These are phyloP conservation scores for Cystofilobasidium capitatum DNA, from an alignment of 768 basidiomycete species.

Conservation along the genomic window DNA sequence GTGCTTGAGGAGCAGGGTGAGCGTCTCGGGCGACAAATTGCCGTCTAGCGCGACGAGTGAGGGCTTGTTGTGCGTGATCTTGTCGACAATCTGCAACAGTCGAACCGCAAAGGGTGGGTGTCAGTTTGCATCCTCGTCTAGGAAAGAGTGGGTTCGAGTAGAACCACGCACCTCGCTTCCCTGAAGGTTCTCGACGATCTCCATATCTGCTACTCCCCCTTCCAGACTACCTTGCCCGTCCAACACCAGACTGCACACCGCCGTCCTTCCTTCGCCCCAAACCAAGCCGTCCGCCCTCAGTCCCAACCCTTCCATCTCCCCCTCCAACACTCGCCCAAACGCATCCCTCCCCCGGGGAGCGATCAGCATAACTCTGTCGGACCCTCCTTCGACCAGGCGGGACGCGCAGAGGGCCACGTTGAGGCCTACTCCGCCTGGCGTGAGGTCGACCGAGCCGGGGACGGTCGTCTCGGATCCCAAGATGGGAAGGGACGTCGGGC, in stretches of 20 bases:
- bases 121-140: not conserved
- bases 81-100: not conserved
- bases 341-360: slow-evolving; percentile 65
- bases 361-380: slow-evolving; percentile 49
- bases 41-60: slow-evolving; percentile 63
- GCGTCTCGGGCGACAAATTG: slow-evolving; percentile 53
- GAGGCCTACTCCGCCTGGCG: slow-evolving; percentile 63
- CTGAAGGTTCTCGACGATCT: slow-evolving; percentile 47
- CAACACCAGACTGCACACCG: slow-evolving; percentile 79
- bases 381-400: slow-evolving; percentile 45
- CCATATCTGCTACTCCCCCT: slow-evolving; percentile 90
- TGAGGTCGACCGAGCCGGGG: slow-evolving; percentile 30
- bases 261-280: slow-evolving; percentile 46
- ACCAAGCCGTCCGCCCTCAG: slow-evolving; percentile 75
- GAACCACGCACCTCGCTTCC: slow-evolving; percentile 43
- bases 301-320: slow-evolving; percentile 53
- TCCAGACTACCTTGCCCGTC: slow-evolving; percentile 60
- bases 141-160: not conserved
- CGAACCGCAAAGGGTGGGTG: not conserved
- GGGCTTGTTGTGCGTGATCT: slow-evolving; percentile 39
- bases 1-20: slow-evolving; percentile 49
- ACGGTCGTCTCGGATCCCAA: slow-evolving; percentile 54
- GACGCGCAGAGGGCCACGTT: slow-evolving; percentile 88
- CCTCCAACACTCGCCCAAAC: slow-evolving; percentile 58
- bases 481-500: not conserved